Percentiles rank a stretch among this genome's conserved stretches.
Evolutionary conservation across 345 rosid genomes (phyloP).

Genomic region (Theobroma cacao): DNA sequence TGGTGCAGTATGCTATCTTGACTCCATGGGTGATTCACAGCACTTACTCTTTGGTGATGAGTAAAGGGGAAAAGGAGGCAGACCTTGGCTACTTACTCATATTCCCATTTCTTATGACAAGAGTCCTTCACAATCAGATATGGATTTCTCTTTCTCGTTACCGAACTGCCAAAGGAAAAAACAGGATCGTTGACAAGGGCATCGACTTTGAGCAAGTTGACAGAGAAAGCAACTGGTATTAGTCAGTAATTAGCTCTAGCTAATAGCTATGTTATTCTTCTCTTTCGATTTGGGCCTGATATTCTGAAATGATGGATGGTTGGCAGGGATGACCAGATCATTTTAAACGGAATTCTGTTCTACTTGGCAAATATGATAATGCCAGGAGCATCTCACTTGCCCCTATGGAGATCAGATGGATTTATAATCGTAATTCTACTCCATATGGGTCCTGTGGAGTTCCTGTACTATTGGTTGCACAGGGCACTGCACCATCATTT

Average conservation of each 20-base stretch:
- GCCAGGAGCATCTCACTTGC: conserved; percentile 27
- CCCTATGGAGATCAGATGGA: conserved; percentile 45
- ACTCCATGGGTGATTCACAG: conserved; percentile 57
- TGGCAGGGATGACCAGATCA: conserved; percentile 45
- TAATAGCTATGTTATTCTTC: no score
- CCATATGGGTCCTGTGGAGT: conserved; percentile 52
- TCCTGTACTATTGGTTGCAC: conserved; percentile 56
- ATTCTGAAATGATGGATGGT: no score
- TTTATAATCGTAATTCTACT: conserved; percentile 30
- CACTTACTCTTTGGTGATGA: conserved; percentile 29
- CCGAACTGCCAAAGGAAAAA: conserved; percentile 45
- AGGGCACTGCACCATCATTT: conserved; percentile 55
- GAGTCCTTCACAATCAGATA: conserved; percentile 55
- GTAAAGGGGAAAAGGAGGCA: conserved; percentile 25
- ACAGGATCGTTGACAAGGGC: conserved; percentile 50
- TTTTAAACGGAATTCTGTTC: conserved; percentile 33
- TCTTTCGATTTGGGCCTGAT: no score
- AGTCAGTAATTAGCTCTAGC: not conserved
- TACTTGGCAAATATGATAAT: conserved; percentile 20
- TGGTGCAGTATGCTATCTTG: conserved; percentile 40
- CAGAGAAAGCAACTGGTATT: conserved; percentile 66
- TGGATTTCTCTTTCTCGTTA: conserved; percentile 59
- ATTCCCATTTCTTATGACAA: conserved; percentile 36
- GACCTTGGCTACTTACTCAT: conserved; percentile 35
- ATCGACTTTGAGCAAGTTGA: conserved; percentile 70